These are phyloP conservation scores for Diaporthe citri DNA, from an alignment of 2,329 filamentous ascomycete species.

Conservation along the genomic window DNA sequence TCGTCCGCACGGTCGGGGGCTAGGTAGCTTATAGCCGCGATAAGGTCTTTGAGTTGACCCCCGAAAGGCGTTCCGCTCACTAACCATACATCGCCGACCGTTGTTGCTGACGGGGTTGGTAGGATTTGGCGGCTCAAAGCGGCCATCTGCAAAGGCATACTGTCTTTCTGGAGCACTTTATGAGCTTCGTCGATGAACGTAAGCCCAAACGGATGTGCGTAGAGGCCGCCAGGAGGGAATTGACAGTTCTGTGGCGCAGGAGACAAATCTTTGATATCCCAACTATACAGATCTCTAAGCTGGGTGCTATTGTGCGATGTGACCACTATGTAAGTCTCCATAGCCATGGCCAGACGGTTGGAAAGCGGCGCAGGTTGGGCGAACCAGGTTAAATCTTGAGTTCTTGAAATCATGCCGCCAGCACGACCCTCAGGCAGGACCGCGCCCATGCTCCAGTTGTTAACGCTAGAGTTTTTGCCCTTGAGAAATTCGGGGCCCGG, in stretches of 20 bases:
- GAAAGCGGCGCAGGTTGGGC: not conserved
- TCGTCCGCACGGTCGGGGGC: not conserved
- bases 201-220: not conserved
- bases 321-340: constrained; percentile 8
- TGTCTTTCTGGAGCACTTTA: not conserved
- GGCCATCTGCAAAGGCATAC: not conserved
- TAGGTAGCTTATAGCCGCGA: not conserved
- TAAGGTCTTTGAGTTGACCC: not conserved
- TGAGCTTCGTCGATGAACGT: constrained; percentile 31
- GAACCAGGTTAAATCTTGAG: not conserved
- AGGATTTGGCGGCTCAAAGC: not conserved
- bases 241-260: not conserved
- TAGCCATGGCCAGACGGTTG: not conserved
- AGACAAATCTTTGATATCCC: not conserved
- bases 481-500: not conserved
- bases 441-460: constrained; percentile 1
- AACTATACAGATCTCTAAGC: not conserved
- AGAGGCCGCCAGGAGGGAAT: not conserved
- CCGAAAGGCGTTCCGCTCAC: constrained; percentile 28
- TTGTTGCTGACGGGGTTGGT: not conserved
- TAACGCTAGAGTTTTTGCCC: not conserved
- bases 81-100: not conserved
- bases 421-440: not conserved
- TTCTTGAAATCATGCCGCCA: not conserved
- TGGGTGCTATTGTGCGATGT: not conserved